These are phyloP conservation scores for Diplosphaera chodatii DNA, from an alignment of 139 green algal genomes.

Conservation along the genomic window DNA sequence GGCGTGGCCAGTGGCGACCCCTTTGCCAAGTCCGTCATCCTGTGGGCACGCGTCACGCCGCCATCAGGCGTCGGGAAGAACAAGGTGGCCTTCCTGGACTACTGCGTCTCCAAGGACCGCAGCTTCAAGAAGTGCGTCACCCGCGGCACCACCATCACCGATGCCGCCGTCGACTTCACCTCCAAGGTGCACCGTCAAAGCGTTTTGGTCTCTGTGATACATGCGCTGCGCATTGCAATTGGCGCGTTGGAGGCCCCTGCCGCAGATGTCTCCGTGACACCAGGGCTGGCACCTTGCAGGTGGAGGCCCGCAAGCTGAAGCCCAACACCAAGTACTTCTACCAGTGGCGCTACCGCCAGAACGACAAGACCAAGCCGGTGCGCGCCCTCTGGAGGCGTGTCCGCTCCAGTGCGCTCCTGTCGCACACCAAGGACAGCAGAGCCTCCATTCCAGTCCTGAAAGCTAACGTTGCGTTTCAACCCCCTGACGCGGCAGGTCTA, in stretches of 20 bases:
- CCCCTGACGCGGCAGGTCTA: no score
- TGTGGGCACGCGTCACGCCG: not conserved
- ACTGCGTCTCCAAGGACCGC: not conserved
- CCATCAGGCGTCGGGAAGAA: not conserved
- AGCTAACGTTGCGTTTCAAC: no score
- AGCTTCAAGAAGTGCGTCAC: not conserved
- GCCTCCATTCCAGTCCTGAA: no score
- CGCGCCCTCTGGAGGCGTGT: no score
- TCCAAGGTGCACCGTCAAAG: not conserved
- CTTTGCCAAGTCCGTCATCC: not conserved
- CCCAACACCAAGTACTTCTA: constrained; percentile 1
- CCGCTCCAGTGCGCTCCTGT: no score
- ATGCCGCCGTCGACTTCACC: not conserved
- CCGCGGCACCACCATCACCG: not conserved
- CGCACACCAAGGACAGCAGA: no score
- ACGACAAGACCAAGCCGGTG: not conserved
- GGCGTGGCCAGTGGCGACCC: no score
- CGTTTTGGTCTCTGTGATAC: no score
- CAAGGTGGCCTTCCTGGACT: not conserved
- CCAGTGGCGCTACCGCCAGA: not conserved
- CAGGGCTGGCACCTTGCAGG: not conserved
- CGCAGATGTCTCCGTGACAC: no score
- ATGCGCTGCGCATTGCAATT: no score
- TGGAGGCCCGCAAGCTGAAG: not conserved
- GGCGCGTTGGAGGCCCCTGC: no score